These are phyloP conservation scores for Cryptococcus sp. DNA, from an alignment of 1,284 basidiomycete species.

Conservation along the genomic window DNA sequence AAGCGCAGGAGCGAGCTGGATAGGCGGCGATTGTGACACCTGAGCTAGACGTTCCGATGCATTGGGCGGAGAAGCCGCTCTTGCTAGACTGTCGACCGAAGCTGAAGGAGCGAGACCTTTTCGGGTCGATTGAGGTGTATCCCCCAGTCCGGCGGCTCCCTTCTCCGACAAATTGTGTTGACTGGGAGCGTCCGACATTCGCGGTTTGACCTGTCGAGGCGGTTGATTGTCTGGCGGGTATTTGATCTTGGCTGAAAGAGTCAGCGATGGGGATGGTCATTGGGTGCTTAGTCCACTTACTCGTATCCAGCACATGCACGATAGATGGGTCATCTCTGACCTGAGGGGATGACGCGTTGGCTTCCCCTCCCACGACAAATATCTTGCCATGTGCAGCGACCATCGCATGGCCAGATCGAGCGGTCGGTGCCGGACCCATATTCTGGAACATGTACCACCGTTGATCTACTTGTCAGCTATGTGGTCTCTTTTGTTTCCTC, in stretches of 20 bases:
- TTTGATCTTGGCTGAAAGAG: slow-evolving; percentile 86
- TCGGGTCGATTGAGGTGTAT: slow-evolving; percentile 15
- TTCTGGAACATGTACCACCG: slow-evolving; percentile 99
- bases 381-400: slow-evolving; percentile 81
- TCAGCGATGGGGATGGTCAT: background rate
- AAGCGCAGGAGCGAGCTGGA: slow-evolving; percentile 8
- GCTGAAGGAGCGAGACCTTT: slow-evolving; percentile 16
- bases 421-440: slow-evolving; percentile 90
- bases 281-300: slow-evolving; percentile 52
- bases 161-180: slow-evolving; percentile 33
- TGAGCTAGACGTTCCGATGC: slow-evolving; percentile 14
- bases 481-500: background rate
- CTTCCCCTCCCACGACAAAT: slow-evolving; percentile 91
- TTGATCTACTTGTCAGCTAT: slow-evolving; percentile 44
- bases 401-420: slow-evolving; percentile 92
- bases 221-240: slow-evolving; percentile 59
- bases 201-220: slow-evolving; percentile 15
- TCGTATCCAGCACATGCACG: slow-evolving; percentile 88
- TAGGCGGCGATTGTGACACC: slow-evolving; percentile 8
- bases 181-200: slow-evolving; percentile 11
- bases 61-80: slow-evolving; percentile 25
- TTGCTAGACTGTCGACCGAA: slow-evolving; percentile 29
- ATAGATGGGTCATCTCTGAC: slow-evolving; percentile 69
- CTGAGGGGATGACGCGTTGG: slow-evolving; percentile 46
- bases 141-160: background rate